Base-by-base conservation (phyloP, 106 monocot genomes). In the Narthecium ossifragum region DNA sequence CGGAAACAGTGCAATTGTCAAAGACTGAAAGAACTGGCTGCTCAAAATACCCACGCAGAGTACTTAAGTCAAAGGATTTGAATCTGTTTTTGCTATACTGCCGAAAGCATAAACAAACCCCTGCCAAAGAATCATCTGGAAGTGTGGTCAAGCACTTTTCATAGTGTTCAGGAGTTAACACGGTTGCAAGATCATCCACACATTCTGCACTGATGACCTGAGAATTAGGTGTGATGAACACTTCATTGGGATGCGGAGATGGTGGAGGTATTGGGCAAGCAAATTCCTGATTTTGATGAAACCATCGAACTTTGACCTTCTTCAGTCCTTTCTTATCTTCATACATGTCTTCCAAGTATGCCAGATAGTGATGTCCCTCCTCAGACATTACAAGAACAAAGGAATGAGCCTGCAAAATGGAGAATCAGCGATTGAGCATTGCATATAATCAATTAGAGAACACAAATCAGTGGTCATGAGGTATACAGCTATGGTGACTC, bases 311-410 rank as follows among this genome's bases (percentile, higher is more conserved):
- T 78, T 78, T 94, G 36, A 85, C 82, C 73, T 94, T 94, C 72
- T 89, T 94, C 57, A 75, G 79, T n/a, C 93, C 88, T 63, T 94
- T 94, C 57, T 85, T 88, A 51, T 94, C 88, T 70, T 94, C 93
- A 70, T 94, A 94, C 93, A 94, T 94, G 62, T 94, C 93, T 77
- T 89, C 93, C 51, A 94, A 54, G 60, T 94, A 94, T 46, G 89
- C 93, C 55, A 94, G 85, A 72, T 94, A 89, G 24, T 75, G 71
- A 48, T 62, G 82, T 61, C 77, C 85, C 18, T 77, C 76, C 72
- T 89, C 89, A 22, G 93, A 82, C 89, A 89, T 79, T 46, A 94
- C 85, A 66, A 89, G 66, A 45, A 85, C 89, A 67, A 94, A 94
- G 41, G 93, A 82, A 67, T 94, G 77, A 20, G 62, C 53, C 93